Conservation (phyloP, 2,329 filamentous ascomycete genomes). For the Elsinoe arachidis region DNA sequence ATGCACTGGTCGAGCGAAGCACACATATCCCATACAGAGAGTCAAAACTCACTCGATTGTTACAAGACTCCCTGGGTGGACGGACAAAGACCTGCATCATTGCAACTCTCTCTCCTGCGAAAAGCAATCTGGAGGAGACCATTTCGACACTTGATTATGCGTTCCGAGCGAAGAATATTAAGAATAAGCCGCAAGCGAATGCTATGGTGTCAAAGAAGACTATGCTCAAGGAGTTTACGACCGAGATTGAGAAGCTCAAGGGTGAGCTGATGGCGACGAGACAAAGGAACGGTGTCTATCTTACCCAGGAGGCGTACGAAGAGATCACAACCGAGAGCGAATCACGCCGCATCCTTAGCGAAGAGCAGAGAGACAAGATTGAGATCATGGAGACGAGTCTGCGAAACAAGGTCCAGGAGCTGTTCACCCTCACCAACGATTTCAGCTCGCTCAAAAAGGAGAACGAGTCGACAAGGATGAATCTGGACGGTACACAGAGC, state of each 20-base stretch:
- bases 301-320: constrained; percentile 81
- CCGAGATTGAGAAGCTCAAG: constrained; percentile 90
- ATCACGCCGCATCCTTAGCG: constrained; percentile 78
- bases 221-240: constrained; percentile 77
- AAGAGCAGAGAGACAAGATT: constrained; percentile 87
- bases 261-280: constrained; percentile 86
- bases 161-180: constrained; percentile 95
- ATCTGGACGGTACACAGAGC: constrained; percentile 70
- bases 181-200: constrained; percentile 94
- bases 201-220: constrained; percentile 89
- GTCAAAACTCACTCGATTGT: constrained; percentile 85
- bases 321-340: constrained; percentile 88
- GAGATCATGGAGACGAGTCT: constrained; percentile 86
- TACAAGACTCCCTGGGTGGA: constrained; percentile 94
- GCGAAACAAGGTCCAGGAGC: constrained; percentile 85
- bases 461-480: constrained; percentile 64
- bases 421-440: constrained; percentile 75
- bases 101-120: constrained; percentile 87
- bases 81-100: constrained; percentile 98
- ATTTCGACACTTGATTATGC: constrained; percentile 98
- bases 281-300: constrained; percentile 89
- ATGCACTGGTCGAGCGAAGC: constrained; percentile 83
- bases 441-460: constrained; percentile 87
- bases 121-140: constrained; percentile 92
- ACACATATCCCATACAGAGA: constrained; percentile 88